These are phyloP conservation scores for Aspergillus nidulans DNA, from an alignment of 495 filamentous ascomycete genomes.

Conservation along the genomic window DNA sequence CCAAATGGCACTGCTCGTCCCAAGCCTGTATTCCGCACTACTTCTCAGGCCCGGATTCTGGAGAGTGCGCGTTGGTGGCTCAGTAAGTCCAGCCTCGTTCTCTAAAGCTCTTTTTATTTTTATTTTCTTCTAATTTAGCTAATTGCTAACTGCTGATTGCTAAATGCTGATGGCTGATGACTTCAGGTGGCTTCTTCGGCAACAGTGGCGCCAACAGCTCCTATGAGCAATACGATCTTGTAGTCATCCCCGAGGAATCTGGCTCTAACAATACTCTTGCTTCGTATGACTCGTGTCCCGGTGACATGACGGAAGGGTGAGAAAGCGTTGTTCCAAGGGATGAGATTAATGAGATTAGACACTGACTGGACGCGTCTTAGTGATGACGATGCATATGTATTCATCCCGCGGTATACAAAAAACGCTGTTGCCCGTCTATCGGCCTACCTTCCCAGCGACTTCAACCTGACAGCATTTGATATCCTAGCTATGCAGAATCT, in stretches of 20 bases:
- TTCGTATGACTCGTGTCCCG: slow-evolving; percentile 33
- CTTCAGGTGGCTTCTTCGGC: slow-evolving; percentile 33
- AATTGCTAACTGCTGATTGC: no score
- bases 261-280: slow-evolving; percentile 49
- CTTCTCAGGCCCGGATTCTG: slow-evolving; percentile 44
- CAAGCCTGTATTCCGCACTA: slow-evolving; percentile 47
- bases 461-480: slow-evolving; percentile 49
- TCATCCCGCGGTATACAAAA: slow-evolving; percentile 26
- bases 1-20: slow-evolving; percentile 41
- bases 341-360: no score
- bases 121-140: background rate
- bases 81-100: slow-evolving; percentile 19
- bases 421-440: slow-evolving; percentile 23
- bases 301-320: slow-evolving; percentile 13
- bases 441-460: slow-evolving; percentile 26
- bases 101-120: background rate
- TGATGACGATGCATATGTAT: slow-evolving; percentile 20
- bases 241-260: slow-evolving; percentile 43
- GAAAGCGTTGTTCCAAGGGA: no score
- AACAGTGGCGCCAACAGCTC: slow-evolving; percentile 34
- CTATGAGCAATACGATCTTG: slow-evolving; percentile 36
- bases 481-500: slow-evolving; percentile 50
- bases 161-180: background rate
- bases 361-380: no score
- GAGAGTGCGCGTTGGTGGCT: slow-evolving; percentile 44